These are phyloP conservation scores for carrot (Daucus carota) DNA, from an alignment of 129 eudicot species.

Conservation along the genomic window DNA sequence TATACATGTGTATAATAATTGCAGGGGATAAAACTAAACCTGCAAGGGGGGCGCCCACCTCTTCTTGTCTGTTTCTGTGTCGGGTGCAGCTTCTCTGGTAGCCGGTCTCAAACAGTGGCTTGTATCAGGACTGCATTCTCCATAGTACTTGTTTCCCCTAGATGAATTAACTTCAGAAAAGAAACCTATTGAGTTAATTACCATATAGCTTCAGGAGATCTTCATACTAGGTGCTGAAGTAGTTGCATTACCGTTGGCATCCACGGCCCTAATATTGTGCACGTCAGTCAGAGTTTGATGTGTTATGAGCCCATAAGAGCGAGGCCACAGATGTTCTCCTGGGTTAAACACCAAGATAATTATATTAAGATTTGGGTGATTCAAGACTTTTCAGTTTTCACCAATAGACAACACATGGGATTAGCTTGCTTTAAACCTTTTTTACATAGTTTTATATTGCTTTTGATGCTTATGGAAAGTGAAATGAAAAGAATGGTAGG, in stretches of 20 bases:
- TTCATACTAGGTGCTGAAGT: neutral
- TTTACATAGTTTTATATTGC: neutral
- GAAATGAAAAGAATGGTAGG: neutral
- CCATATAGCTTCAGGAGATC: conserved; percentile 8
- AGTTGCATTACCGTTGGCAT: conserved; percentile 17
- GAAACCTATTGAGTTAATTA: neutral
- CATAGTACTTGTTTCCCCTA: conserved; percentile 30
- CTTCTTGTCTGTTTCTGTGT: conserved; percentile 26
- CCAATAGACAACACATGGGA: neutral
- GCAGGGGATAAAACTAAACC: conserved; percentile 1
- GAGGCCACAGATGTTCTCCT: conserved; percentile 38
- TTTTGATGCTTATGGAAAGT: neutral
- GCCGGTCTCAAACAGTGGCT: conserved; percentile 23
- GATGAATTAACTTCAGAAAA: conserved; percentile 23
- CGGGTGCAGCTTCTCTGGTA: conserved; percentile 23
- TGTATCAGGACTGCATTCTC: conserved; percentile 21
- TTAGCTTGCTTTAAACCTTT: neutral
- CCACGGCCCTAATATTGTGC: conserved; percentile 30
- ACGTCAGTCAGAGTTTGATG: conserved; percentile 22
- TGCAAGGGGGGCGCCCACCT: conserved; percentile 27
- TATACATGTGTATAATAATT: neutral
- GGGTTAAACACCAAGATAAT: conserved; percentile 3
- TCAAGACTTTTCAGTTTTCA: neutral
- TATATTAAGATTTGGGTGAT: neutral
- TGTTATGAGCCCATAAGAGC: conserved; percentile 21